These are phyloP conservation scores for Pythium sp. DNA, from an alignment of 352 stramenopile species.

Conservation along the genomic window DNA sequence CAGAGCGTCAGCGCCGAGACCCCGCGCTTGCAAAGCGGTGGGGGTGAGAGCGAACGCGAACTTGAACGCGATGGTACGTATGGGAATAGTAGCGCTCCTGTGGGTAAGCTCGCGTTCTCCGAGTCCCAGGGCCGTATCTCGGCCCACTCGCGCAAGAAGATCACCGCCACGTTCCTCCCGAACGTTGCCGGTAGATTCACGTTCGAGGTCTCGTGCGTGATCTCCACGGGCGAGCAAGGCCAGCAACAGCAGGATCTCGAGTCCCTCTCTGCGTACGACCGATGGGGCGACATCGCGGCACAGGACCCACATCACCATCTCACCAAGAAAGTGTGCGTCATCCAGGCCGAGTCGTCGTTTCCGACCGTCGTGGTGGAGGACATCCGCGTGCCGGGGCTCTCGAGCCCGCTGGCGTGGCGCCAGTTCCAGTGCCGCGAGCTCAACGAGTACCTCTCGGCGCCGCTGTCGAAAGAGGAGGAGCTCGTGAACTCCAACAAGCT, in stretches of 20 bases:
- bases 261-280: constrained; percentile 22
- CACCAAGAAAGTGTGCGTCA: constrained; percentile 27
- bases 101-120: constrained; percentile 48
- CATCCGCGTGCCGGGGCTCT: constrained; percentile 54
- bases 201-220: constrained; percentile 66
- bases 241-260: background rate
- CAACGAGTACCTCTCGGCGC: constrained; percentile 63
- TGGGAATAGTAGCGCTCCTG: background rate
- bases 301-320: background rate
- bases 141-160: constrained; percentile 73
- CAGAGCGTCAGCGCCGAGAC: constrained; percentile 28
- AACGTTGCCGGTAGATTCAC: constrained; percentile 58
- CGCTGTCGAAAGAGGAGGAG: constrained; percentile 40
- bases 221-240: constrained; percentile 17
- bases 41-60: constrained; percentile 8
- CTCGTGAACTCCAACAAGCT: constrained; percentile 24
- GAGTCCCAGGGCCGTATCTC: constrained; percentile 62
- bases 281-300: constrained; percentile 13
- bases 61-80: background rate
- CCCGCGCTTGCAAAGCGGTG: background rate
- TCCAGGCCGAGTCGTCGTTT: constrained; percentile 80
- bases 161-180: constrained; percentile 75
- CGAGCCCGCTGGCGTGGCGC: constrained; percentile 56
- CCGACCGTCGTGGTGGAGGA: constrained; percentile 85
- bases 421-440: constrained; percentile 76